Evolutionary conservation across 2,329 filamentous ascomycete species (phyloP).

Genomic region (Fusarium pilosicola): DNA sequence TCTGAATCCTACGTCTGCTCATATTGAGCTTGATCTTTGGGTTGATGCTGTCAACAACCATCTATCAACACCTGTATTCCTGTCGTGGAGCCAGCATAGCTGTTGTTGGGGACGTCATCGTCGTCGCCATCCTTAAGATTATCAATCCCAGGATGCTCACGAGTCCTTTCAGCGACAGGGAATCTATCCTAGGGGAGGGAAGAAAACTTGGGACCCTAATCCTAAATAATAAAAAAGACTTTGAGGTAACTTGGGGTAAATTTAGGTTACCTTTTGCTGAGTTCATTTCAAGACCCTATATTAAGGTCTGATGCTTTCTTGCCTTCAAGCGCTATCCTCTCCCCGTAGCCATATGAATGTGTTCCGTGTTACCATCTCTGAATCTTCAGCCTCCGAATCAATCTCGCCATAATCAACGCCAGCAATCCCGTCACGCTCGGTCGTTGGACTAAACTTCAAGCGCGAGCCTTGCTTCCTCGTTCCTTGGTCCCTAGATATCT

Average conservation of each 20-base stretch:
- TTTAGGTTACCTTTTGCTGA: not conserved
- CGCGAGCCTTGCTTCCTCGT: not conserved
- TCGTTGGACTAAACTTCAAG: not conserved
- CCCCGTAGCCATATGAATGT: not conserved
- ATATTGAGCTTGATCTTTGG: not conserved
- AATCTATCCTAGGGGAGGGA: not conserved
- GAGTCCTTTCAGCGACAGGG: not conserved
- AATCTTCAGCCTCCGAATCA: not conserved
- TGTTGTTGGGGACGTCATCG: not conserved
- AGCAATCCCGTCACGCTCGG: not conserved
- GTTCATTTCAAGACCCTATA: not conserved
- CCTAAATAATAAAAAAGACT: not conserved
- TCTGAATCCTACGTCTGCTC: not conserved
- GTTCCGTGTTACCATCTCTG: not conserved
- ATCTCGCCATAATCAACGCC: not conserved
- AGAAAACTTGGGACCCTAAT: not conserved
- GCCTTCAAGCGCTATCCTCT: not conserved
- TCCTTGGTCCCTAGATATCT: not conserved
- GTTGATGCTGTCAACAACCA: not conserved
- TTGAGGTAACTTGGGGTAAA: not conserved
- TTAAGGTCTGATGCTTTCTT: not conserved
- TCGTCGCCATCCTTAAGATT: not conserved
- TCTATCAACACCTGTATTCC: not conserved
- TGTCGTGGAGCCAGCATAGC: not conserved
- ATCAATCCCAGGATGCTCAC: not conserved